A percentile compares a stretch with the other conserved stretches of the same genome.
Conservation (phyloP, 768 basidiomycete species). For the Mycena venus region DNA sequence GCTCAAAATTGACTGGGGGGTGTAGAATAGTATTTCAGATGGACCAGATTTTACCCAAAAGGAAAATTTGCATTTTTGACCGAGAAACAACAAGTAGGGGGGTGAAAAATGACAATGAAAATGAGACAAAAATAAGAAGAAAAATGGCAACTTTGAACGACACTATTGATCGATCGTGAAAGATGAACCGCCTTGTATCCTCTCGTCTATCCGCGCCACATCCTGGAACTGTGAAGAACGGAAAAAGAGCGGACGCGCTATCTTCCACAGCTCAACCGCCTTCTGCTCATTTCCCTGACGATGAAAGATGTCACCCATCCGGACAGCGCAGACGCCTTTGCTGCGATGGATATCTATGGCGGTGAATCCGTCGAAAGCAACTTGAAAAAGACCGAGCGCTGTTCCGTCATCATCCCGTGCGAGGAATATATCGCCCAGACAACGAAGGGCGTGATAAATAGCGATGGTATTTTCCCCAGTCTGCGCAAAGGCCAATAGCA, state of each 20-base stretch:
- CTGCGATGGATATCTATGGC: constrained; percentile 20
- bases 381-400: constrained; percentile 8
- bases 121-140: no score
- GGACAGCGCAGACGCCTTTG: background rate
- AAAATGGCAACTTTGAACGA: no score
- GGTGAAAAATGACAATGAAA: no score
- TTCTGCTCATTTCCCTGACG: background rate
- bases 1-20: no score
- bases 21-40: no score
- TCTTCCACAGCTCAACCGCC: background rate
- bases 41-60: no score
- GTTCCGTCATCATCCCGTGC: background rate
- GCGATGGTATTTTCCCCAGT: constrained; percentile 8
- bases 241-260: background rate
- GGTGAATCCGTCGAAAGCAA: constrained; percentile 11
- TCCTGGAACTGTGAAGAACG: constrained; percentile 4
- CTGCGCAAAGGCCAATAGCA: constrained; percentile 10
- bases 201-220: background rate
- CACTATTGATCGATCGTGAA: background rate
- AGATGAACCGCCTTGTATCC: background rate
- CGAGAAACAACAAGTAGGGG: no score
- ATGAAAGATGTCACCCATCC: constrained; percentile 6
- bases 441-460: constrained; percentile 2
- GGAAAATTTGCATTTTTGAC: no score
- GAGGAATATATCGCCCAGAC: constrained; percentile 19